Percentiles rank a stretch among this genome's conserved stretches.
These are phyloP conservation scores for Russula earlei DNA, from an alignment of 768 basidiomycete species.

Conservation along the genomic window DNA sequence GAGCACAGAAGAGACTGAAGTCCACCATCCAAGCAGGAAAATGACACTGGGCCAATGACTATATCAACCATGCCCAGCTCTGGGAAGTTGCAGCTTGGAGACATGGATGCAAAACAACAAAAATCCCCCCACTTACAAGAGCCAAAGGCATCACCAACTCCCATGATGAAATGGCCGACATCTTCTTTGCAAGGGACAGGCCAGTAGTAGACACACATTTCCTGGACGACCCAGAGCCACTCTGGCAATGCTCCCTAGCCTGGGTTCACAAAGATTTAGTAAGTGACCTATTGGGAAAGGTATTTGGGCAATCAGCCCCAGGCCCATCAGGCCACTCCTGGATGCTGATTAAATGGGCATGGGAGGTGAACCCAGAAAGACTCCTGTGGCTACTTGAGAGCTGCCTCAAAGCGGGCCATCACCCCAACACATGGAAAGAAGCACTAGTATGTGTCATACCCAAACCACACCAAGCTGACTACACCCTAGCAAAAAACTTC, in stretches of 20 bases:
- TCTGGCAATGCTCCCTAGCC: fast-evolving
- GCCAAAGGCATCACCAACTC: background rate
- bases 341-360: background rate
- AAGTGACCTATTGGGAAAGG: background rate
- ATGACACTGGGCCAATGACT: background rate
- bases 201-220: background rate
- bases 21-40: background rate
- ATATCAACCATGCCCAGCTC: background rate
- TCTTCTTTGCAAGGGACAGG: background rate
- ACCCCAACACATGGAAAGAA: background rate
- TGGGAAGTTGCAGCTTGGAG: background rate
- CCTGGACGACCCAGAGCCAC: background rate
- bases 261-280: background rate
- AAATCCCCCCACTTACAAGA: background rate
- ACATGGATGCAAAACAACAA: background rate
- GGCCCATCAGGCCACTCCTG: background rate
- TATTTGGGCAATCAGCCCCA: background rate
- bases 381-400: fast-evolving
- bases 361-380: background rate
- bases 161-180: background rate
- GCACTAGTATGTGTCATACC: background rate
- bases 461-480: background rate
- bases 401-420: background rate
- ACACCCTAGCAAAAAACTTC: background rate
- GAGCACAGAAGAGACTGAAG: background rate